Evolutionary conservation across 2,329 filamentous ascomycete species (phyloP).

Genomic region (Erysiphe pulchra): DNA sequence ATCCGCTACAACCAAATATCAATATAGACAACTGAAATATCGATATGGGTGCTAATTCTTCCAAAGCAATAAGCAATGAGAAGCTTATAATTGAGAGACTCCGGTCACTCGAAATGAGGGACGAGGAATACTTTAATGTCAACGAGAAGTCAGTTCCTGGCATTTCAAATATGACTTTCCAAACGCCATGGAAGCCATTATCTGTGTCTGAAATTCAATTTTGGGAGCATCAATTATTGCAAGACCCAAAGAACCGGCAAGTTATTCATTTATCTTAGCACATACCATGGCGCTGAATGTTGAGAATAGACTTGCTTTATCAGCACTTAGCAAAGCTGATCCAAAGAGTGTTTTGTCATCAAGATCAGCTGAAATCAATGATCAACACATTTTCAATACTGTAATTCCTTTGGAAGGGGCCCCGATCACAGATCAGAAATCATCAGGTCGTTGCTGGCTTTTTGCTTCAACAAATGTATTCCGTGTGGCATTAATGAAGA

Average conservation of each 20-base stretch:
- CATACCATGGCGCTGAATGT: conserved; percentile 1
- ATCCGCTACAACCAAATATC: too few relatives aligned
- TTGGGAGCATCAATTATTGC: conserved; percentile 36
- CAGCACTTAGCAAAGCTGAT: conserved; percentile 42
- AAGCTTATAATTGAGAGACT: too few relatives aligned
- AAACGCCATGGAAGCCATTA: conserved; percentile 17
- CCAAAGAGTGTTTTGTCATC: conserved; percentile 40
- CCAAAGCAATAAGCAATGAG: too few relatives aligned
- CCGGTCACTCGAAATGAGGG: conserved; percentile 15
- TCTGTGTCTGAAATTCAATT: conserved; percentile 23
- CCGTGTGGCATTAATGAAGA: conserved; percentile 67
- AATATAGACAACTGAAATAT: too few relatives aligned
- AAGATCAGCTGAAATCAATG: conserved; percentile 32
- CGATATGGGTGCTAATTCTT: too few relatives aligned
- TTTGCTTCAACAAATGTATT: conserved; percentile 85
- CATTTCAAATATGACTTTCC: conserved; percentile 11
- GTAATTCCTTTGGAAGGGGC: conserved; percentile 58
- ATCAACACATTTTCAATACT: conserved; percentile 63
- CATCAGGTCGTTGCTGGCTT: conserved; percentile 70
- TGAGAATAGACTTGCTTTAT: conserved; percentile 38
- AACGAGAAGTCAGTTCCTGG: conserved; percentile 15
- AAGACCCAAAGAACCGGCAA: conserved; percentile 37
- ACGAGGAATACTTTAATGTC: conserved; percentile 26
- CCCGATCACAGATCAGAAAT: conserved; percentile 64
- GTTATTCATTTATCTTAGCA: neutral